Percentiles rank a stretch among this genome's conserved stretches.
These are phyloP conservation scores for Boletus reticulatus DNA, from an alignment of 768 basidiomycete species.

Conservation along the genomic window DNA sequence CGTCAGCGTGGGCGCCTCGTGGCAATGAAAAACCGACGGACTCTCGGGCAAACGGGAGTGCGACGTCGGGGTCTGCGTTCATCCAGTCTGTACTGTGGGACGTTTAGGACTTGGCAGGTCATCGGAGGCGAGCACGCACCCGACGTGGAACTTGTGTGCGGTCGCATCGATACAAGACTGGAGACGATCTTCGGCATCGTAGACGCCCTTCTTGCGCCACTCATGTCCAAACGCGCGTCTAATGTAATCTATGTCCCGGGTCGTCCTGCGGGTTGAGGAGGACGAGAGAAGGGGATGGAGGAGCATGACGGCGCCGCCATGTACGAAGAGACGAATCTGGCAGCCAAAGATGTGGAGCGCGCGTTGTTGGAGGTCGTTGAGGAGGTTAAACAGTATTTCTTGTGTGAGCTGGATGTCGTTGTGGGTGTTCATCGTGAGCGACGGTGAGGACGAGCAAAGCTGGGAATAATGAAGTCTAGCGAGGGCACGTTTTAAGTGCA, in stretches of 20 bases:
- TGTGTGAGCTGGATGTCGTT: slow-evolving; percentile 36
- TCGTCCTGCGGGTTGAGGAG: slow-evolving; percentile 46
- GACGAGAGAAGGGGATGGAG: slow-evolving; percentile 47
- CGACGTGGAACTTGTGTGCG: slow-evolving; percentile 43
- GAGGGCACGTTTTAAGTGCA: neutral
- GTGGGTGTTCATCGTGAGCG: slow-evolving; percentile 23
- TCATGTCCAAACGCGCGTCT: slow-evolving; percentile 58
- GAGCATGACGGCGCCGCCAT: slow-evolving; percentile 75
- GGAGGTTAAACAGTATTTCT: slow-evolving; percentile 40
- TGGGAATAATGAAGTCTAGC: neutral
- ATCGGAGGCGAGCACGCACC: slow-evolving; percentile 34
- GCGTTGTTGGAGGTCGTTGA: slow-evolving; percentile 51
- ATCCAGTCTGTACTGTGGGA: slow-evolving; percentile 56
- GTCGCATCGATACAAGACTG: slow-evolving; percentile 55
- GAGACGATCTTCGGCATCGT: slow-evolving; percentile 54
- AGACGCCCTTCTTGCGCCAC: slow-evolving; percentile 45
- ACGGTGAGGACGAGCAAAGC: neutral
- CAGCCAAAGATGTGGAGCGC: slow-evolving; percentile 45
- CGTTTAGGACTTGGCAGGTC: neutral
- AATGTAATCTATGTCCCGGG: slow-evolving; percentile 69
- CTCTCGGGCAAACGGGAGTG: slow-evolving; percentile 64
- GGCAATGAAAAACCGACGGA: slow-evolving; percentile 32
- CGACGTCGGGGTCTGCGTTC: slow-evolving; percentile 72
- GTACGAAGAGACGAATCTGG: slow-evolving; percentile 59
- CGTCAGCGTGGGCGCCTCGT: slow-evolving; percentile 9